phyloP scores from a whole-genome alignment of 2,329 filamentous ascomycete genomes.

The Botrytis hyacinthi region DNA sequence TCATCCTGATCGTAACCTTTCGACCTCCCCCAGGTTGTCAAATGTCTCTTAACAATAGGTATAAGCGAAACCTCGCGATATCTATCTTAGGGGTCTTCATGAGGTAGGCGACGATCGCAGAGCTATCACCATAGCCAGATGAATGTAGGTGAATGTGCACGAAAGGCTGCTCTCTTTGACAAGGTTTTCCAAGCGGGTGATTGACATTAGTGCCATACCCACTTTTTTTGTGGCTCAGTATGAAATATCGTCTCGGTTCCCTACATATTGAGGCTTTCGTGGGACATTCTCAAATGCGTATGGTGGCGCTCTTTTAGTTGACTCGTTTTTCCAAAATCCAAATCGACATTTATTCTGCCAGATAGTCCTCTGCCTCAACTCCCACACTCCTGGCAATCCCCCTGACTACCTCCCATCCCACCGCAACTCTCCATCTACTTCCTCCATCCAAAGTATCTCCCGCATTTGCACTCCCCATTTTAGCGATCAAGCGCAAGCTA shows the following conservation, averaged over 20 bases:
- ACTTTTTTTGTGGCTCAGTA: neutral
- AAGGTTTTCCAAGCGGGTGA: neutral
- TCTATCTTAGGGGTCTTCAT: neutral
- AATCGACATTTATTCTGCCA: conserved; percentile 53
- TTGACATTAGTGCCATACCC: neutral
- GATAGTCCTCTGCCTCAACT: conserved; percentile 76
- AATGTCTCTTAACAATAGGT: too few relatives aligned
- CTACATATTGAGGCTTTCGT: neutral
- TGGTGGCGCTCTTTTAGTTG: neutral
- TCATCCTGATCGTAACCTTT: neutral
- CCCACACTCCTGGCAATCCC: conserved; percentile 70
- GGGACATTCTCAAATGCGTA: neutral
- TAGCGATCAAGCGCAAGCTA: conserved; percentile 66
- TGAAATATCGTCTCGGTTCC: neutral
- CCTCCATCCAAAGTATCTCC: conserved; percentile 66
- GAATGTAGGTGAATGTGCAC: neutral
- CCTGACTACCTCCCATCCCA: conserved; percentile 74
- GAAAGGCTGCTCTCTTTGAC: neutral
- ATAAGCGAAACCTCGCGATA: neutral
- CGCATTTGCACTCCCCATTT: conserved; percentile 53
- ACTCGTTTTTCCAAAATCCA: neutral
- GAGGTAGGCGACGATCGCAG: neutral
- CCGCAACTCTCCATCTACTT: conserved; percentile 74
- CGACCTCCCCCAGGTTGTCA: neutral
- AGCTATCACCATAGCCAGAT: neutral